phyloP scores from a whole-genome alignment of 371 early-diverging fungal species.

The Mucor irregularis region DNA sequence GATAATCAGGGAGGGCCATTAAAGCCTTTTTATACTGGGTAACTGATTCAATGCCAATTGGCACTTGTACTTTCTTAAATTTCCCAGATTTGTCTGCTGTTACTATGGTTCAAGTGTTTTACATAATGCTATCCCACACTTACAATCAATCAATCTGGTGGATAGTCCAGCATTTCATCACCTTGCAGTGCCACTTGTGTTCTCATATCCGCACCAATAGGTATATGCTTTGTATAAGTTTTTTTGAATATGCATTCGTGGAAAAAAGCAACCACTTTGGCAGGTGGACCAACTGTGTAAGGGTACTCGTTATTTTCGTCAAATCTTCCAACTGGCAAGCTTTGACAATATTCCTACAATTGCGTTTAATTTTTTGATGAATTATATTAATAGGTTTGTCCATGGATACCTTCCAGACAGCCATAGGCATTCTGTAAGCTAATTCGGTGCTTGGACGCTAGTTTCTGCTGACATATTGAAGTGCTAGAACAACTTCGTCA shows the following conservation, averaged over 20 bases:
- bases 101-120: constrained; percentile 61
- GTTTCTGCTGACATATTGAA: no score
- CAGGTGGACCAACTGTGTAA: constrained; percentile 2
- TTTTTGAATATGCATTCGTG: background rate
- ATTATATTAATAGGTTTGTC: no score
- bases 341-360: no score
- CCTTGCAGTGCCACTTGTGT: no score
- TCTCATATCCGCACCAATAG: background rate
- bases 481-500: no score
- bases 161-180: background rate
- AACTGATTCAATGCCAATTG: constrained; percentile 1
- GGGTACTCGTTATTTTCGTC: no score
- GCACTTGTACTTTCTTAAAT: background rate
- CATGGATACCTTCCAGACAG: no score
- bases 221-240: background rate
- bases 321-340: no score
- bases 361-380: no score
- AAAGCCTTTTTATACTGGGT: constrained; percentile 4
- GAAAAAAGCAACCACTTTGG: background rate
- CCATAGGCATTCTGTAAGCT: no score
- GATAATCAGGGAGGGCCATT: background rate
- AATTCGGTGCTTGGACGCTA: no score
- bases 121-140: constrained; percentile 67
- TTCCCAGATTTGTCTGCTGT: constrained; percentile 31
- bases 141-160: background rate